These are phyloP conservation scores for Macrolepiota fuliginosa DNA, from an alignment of 768 basidiomycete genomes.

Conservation along the genomic window DNA sequence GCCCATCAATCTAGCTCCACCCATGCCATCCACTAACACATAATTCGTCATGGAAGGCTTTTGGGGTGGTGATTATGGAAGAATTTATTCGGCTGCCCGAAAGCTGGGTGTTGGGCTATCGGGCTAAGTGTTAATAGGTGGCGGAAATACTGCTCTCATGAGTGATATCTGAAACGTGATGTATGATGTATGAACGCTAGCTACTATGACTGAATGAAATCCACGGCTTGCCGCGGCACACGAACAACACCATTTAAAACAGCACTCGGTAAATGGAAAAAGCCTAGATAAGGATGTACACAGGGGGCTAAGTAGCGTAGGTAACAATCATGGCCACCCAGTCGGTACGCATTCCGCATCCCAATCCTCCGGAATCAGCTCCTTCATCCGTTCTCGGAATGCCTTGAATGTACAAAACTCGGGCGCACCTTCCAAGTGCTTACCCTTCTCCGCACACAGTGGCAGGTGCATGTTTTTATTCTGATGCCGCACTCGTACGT, in stretches of 20 bases:
- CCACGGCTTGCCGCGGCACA: neutral
- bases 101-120: neutral
- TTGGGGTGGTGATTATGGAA: neutral
- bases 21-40: neutral
- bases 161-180: neutral
- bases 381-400: constrained; percentile 58
- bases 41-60: neutral
- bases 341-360: constrained; percentile 49
- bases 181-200: no score
- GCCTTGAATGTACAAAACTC: constrained; percentile 72
- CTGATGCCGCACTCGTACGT: constrained; percentile 76
- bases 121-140: neutral
- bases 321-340: constrained; percentile 17
- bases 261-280: neutral
- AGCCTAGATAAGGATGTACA: neutral
- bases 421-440: constrained; percentile 66
- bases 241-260: neutral
- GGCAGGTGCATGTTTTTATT: constrained; percentile 64
- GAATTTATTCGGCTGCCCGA: neutral
- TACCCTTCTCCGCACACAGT: constrained; percentile 59
- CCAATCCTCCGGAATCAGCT: constrained; percentile 68
- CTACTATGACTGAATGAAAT: neutral
- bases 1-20: neutral
- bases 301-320: neutral
- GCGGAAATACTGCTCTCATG: no score